These are phyloP conservation scores for Clathrospora elynae DNA, from an alignment of 2,329 filamentous ascomycete species.

Conservation along the genomic window DNA sequence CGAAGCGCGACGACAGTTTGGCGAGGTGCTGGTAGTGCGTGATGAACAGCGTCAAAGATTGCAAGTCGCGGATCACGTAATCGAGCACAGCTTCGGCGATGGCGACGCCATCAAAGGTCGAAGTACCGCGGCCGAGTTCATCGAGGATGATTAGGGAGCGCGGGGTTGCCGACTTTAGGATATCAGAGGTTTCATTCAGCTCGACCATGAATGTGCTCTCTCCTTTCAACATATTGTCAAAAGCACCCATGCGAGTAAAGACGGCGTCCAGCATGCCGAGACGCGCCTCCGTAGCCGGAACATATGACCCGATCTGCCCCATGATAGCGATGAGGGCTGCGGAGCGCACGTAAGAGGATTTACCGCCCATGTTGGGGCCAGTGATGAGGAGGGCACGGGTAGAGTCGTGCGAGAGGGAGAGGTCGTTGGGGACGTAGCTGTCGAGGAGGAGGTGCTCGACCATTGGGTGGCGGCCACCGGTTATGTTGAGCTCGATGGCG, in stretches of 20 bases:
- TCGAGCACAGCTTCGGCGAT: conserved; percentile 92
- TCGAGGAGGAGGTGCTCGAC: conserved; percentile 87
- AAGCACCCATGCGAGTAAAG: conserved; percentile 93
- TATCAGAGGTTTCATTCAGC: conserved; percentile 87
- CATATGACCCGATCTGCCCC: conserved; percentile 92
- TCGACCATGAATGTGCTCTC: conserved; percentile 99
- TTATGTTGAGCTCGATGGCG: conserved; percentile 70
- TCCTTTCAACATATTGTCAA: conserved; percentile 92
- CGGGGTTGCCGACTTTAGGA: conserved; percentile 85
- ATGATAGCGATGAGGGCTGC: conserved; percentile 91
- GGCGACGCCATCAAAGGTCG: conserved; percentile 92
- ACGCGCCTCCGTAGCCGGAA: conserved; percentile 75
- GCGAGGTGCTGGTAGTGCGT: conserved; percentile 92
- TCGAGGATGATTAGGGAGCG: conserved; percentile 89
- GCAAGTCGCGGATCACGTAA: conserved; percentile 74
- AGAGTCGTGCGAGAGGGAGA: conserved; percentile 63
- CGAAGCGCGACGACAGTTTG: conserved; percentile 73
- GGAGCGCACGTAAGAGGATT: conserved; percentile 95
- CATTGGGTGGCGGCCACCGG: conserved; percentile 86
- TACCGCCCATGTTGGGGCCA: conserved; percentile 98
- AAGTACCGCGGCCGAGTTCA: conserved; percentile 90
- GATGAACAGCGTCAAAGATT: conserved; percentile 88
- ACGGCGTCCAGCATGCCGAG: conserved; percentile 89
- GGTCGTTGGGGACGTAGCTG: conserved; percentile 89
- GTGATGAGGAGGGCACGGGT: conserved; percentile 84